Evolutionary conservation across 495 filamentous ascomycete genomes (phyloP), one percentile per base, ranked within the genome.

Genomic region (Neurospora africana): DNA sequence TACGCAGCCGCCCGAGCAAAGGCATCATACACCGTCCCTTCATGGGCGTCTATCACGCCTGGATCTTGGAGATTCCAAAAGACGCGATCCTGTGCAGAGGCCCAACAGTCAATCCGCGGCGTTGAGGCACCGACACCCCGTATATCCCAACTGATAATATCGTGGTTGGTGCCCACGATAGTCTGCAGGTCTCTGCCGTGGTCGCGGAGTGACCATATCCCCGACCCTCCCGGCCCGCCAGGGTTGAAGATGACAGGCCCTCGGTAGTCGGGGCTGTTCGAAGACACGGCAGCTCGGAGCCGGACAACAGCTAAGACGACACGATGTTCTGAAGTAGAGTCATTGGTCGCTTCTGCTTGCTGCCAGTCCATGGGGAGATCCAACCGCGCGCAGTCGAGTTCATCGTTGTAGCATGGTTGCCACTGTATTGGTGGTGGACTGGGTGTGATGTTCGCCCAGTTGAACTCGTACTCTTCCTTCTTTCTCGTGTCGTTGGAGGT

Each of bases 231-330:
- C 0, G 86, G 86, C 6, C 86, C 86, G 30, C 86, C 83, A 21
- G 86, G 86, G 74, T 88, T 88, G 72, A 87, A 82, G 68, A 88
- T 78, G 10, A 87, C 76, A 0, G 85, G 82, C 4, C 86, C 86
- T n/a, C 78, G 78, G 38, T 82, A 82, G 33, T 78, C 73, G 41
- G 79, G 72, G 3, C 61, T 72, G 40, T 83, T 13, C 3, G 68
- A 69, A 17, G 36, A 5, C 4, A 69, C 76, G 5, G 79, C 76
- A 7, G 86, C 84, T 47, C 81, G 82, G n/a, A 84, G 80, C 33
- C 84, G 81, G 15, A 83, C 80, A 13, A 87, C 69, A 11, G 84
- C 86, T 4, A 87, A 73, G 4, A 79, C 71, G 17, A 83, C 84
- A 27, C 79, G 78, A 0, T 27, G 27, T 33, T 0, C 53, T 35